A percentile compares a stretch with the other conserved stretches of the same genome.
These are phyloP conservation scores for Phytopythium boreale DNA, from an alignment of 352 stramenopile species.

Conservation along the genomic window DNA sequence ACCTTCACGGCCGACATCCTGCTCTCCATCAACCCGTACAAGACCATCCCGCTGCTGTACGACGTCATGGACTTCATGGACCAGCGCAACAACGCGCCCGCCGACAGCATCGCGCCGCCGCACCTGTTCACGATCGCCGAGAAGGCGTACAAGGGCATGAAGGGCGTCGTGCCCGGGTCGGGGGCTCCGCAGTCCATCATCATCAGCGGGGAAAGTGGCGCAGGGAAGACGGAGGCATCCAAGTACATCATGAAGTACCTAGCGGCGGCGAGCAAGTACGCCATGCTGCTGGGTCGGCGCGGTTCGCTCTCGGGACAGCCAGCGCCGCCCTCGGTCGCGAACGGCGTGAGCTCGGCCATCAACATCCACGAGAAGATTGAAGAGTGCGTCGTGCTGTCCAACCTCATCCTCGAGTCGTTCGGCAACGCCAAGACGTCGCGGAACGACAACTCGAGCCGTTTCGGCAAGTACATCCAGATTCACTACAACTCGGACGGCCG, in stretches of 20 bases:
- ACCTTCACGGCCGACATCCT: conserved; percentile 85
- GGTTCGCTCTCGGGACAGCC: conserved; percentile 6
- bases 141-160: conserved; percentile 72
- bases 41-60: conserved; percentile 80
- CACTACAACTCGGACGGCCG: conserved; percentile 70
- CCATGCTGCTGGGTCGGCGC: conserved; percentile 7
- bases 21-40: conserved; percentile 86
- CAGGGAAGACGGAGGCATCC: conserved; percentile 93
- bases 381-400: conserved; percentile 78
- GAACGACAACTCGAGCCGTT: conserved; percentile 90
- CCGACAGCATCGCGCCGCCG: conserved; percentile 37
- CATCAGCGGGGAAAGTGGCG: conserved; percentile 91
- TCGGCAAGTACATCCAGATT: conserved; percentile 91
- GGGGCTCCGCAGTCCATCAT: conserved; percentile 90
- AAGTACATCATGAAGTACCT: conserved; percentile 93
- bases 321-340: conserved; percentile 8
- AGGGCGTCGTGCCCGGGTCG: conserved; percentile 45
- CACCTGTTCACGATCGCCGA: conserved; percentile 84
- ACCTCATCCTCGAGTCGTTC: conserved; percentile 83
- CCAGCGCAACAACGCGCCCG: conserved; percentile 27
- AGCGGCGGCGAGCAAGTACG: conserved; percentile 69
- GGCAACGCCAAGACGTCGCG: conserved; percentile 82
- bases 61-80: conserved; percentile 78
- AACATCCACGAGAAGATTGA: conserved; percentile 78
- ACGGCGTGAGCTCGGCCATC: conserved; percentile 9